A percentile compares a stretch with the other conserved stretches of the same genome.
These are phyloP conservation scores for Pisolithus thermaeus DNA, from an alignment of 1,284 basidiomycete genomes.

Conservation along the genomic window DNA sequence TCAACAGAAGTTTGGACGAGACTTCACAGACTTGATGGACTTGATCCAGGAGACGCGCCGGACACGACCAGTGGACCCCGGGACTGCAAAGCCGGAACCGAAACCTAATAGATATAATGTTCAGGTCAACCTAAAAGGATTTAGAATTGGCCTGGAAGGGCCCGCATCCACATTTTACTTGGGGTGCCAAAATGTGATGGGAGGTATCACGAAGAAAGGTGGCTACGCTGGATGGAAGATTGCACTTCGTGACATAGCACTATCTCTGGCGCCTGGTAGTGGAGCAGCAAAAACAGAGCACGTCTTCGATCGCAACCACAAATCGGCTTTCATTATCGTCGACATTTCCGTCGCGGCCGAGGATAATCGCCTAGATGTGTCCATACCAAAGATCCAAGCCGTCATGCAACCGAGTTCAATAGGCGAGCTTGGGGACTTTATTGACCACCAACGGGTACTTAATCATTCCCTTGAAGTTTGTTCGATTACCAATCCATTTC, in stretches of 20 bases:
- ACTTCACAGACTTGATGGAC: constrained; percentile 74
- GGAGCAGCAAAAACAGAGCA: constrained; percentile 28
- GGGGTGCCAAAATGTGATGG: constrained; percentile 68
- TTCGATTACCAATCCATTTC: constrained; percentile 9
- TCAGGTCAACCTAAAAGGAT: constrained; percentile 67
- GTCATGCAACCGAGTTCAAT: constrained; percentile 91
- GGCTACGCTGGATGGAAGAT: constrained; percentile 51
- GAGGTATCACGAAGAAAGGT: constrained; percentile 44
- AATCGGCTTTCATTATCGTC: constrained; percentile 79
- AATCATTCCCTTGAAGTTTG: neutral
- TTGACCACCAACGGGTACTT: constrained; percentile 73
- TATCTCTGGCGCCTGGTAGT: constrained; percentile 65
- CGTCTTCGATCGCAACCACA: constrained; percentile 52
- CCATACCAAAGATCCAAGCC: constrained; percentile 75
- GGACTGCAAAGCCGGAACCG: constrained; percentile 10
- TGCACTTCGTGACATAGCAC: constrained; percentile 59
- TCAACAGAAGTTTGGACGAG: constrained; percentile 80
- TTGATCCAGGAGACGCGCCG: constrained; percentile 56
- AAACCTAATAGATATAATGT: constrained; percentile 34
- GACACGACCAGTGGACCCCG: constrained; percentile 27
- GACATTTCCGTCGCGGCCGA: constrained; percentile 44
- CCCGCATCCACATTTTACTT: constrained; percentile 64
- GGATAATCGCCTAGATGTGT: constrained; percentile 46
- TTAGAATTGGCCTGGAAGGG: constrained; percentile 71
- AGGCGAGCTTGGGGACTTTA: constrained; percentile 80